phyloP scores from a whole-genome alignment of 192 early-diverging fungal genomes.

The Podochytrium sp. region DNA sequence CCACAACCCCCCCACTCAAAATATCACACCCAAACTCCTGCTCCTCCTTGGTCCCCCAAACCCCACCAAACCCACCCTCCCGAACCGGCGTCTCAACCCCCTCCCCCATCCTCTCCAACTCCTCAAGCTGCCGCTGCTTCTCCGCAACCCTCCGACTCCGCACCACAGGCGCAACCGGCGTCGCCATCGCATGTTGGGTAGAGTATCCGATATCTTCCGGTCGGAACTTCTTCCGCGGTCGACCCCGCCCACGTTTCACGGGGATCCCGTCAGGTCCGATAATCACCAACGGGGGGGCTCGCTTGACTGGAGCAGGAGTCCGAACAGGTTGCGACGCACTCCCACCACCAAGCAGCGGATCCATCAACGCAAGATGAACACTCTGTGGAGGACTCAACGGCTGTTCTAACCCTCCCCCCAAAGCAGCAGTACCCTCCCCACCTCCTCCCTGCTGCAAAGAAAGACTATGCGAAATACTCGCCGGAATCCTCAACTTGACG shows the following conservation, averaged over 20 bases:
- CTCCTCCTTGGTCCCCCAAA: neutral
- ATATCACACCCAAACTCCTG: neutral
- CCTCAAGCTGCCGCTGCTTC: neutral
- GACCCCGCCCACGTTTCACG: slow-evolving; percentile 10
- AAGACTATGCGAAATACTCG: too few relatives aligned
- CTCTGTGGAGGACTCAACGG: too few relatives aligned
- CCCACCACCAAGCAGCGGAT: too few relatives aligned
- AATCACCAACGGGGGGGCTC: neutral
- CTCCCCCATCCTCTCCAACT: neutral
- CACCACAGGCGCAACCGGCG: neutral
- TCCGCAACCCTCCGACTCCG: neutral
- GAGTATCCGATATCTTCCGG: slow-evolving; percentile 1
- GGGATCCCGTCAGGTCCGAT: slow-evolving; percentile 12
- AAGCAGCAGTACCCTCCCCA: too few relatives aligned
- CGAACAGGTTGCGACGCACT: neutral
- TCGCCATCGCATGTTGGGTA: too few relatives aligned
- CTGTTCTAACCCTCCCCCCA: too few relatives aligned
- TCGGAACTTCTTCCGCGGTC: neutral
- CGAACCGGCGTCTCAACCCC: neutral
- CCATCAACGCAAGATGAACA: too few relatives aligned
- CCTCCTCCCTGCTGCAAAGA: too few relatives aligned
- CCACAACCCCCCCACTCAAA: neutral
- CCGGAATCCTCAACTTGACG: too few relatives aligned
- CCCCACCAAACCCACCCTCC: neutral
- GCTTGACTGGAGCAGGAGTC: neutral